A percentile compares a stretch with the other conserved stretches of the same genome.
Evolutionary conservation across 2,329 filamentous ascomycete species (phyloP).

Genomic region (Coniochaeta sp.): DNA sequence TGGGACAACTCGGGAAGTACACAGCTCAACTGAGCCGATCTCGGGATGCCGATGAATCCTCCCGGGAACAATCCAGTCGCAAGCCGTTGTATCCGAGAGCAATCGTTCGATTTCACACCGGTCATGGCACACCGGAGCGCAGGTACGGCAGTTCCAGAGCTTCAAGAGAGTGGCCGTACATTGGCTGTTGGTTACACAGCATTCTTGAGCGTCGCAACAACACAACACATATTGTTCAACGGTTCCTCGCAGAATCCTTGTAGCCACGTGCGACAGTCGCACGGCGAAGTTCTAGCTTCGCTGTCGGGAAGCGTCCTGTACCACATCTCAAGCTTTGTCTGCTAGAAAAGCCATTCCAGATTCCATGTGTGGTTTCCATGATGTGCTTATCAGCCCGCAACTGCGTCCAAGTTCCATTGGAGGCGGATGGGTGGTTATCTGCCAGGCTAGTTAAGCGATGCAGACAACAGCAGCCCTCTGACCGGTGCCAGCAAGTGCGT

Average conservation of each 20-base stretch:
- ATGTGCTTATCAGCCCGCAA: not conserved
- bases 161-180: not conserved
- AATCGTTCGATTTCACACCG: not conserved
- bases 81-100: not conserved
- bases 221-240: not conserved
- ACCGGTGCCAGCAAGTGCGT: not conserved
- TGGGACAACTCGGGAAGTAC: not conserved
- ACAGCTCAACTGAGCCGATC: not conserved
- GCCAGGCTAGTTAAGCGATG: not conserved
- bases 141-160: not conserved
- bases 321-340: not conserved
- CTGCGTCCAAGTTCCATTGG: not conserved
- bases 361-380: not conserved
- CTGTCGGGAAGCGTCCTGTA: not conserved
- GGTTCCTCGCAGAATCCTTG: conserved; percentile 1
- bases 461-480: not conserved
- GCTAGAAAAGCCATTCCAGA: not conserved
- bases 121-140: not conserved
- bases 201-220: not conserved
- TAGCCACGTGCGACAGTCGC: not conserved
- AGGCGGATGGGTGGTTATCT: not conserved
- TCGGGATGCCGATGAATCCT: conserved; percentile 2
- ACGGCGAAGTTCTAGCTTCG: not conserved
- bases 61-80: not conserved
- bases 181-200: conserved; percentile 1